phyloP scores from a whole-genome alignment of 169 alveolate genomes.

The Babesia caballi region DNA sequence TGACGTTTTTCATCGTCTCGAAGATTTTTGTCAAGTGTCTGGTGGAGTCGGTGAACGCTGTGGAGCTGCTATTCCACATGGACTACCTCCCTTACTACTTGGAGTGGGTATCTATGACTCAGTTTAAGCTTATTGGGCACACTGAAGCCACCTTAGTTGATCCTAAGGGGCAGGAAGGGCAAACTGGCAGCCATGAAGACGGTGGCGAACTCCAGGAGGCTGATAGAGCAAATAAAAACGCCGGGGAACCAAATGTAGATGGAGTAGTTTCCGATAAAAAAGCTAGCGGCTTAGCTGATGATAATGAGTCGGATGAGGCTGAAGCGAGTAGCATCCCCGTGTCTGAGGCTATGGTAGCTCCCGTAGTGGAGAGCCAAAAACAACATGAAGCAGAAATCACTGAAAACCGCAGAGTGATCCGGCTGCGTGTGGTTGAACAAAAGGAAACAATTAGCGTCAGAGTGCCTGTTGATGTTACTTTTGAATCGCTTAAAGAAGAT shows the following conservation, averaged over 20 bases:
- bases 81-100: conserved; percentile 24
- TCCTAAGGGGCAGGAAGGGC: no score
- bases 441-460: background rate
- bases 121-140: background rate
- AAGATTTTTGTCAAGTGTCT: conserved; percentile 17
- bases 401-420: background rate
- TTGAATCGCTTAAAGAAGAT: background rate
- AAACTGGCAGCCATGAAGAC: no score
- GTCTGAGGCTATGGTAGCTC: no score
- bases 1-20: conserved; percentile 13
- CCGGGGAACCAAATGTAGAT: no score
- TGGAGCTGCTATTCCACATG: conserved; percentile 28
- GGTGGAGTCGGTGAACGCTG: background rate
- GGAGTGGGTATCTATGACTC: background rate
- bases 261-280: no score
- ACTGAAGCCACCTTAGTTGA: no score
- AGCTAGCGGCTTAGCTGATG: no score
- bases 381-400: background rate
- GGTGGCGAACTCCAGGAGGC: no score
- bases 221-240: no score
- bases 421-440: background rate
- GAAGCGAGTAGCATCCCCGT: no score
- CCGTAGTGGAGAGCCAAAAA: no score
- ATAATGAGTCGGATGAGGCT: no score
- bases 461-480: background rate